Evolutionary conservation across 805 yeast species (phyloP).

Genomic region (Candida golubevii): DNA sequence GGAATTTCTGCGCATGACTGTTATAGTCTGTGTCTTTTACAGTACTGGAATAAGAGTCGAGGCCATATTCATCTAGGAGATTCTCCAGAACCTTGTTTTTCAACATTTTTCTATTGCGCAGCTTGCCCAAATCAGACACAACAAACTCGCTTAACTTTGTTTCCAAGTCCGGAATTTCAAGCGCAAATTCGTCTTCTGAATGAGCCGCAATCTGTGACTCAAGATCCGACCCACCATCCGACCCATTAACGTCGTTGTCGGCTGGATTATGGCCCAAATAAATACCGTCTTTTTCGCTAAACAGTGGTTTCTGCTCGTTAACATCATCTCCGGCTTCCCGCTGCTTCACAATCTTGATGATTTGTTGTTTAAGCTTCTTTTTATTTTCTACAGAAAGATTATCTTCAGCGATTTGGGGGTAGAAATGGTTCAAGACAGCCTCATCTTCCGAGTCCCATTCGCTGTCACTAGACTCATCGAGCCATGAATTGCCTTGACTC

Average conservation of each 20-base stretch:
- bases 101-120: constrained; percentile 28
- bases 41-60: constrained; percentile 28
- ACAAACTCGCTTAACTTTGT: constrained; percentile 18
- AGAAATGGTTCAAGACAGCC: constrained; percentile 35
- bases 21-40: constrained; percentile 28
- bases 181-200: constrained; percentile 6
- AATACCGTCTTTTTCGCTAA: constrained; percentile 31
- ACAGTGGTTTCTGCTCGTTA: background rate
- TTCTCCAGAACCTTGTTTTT: constrained; percentile 27
- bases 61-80: constrained; percentile 37
- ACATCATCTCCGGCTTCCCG: constrained; percentile 9
- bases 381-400: constrained; percentile 30
- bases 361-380: constrained; percentile 32
- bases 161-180: constrained; percentile 16
- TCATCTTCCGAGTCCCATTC: constrained; percentile 43
- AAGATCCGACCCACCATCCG: background rate
- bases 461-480: constrained; percentile 24
- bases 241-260: constrained; percentile 4
- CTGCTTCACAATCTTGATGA: constrained; percentile 19
- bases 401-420: constrained; percentile 37
- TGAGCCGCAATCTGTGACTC: too few species aligned
- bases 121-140: constrained; percentile 12
- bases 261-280: constrained; percentile 27
- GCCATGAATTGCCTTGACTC: constrained; percentile 6
- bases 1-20: constrained; percentile 16